Base-by-base conservation (phyloP, 768 basidiomycete species). In the Auricularia sp. region DNA sequence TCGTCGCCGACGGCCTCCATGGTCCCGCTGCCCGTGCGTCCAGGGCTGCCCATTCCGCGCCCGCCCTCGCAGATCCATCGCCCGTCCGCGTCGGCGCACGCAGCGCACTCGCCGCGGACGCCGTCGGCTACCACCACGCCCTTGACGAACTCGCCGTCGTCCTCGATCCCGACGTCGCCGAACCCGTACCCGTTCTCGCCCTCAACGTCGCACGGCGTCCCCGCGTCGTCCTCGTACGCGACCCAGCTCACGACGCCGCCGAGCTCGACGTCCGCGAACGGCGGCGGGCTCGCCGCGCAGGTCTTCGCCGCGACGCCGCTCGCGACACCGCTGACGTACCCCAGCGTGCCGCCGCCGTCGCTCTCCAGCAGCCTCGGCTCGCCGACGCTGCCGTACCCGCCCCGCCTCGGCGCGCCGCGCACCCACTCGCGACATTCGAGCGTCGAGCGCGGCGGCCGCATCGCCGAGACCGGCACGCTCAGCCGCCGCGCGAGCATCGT, bases 321-420 rank as follows among this genome's bases (percentile, higher is more conserved):
- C 70, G 8, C 74, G 70, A 73, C 76, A 61, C 72, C 79, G 14
- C 78, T 93, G 61, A 82, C 88, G 3, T 93, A 93, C 69, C 91
- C 91, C 0, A 86, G 85, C 5, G 91, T 92, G 0, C 91, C 91
- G 2, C 91, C 91, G 11, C 91, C 91, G 3, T 89, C 88, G 1
- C 74, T 91, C 34, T 88, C 87, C 4, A 88, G 87, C 6, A 89
- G 88, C 10, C 87, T 90, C 68, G 90, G 90, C 14, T 87, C 87
- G 4, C 86, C 88, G 7, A 79, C 78, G 33, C 79, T 83, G 18
- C 77, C 81, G 12, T 80, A 77, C 8, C 61, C 65, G 23, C 62
- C 35, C 70, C 58, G 64, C 62, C 60, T 68, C 68, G 85, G 67
- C 75, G 84, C 35, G 70, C 77, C 58, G 14, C 65, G 71, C 74